Conservation (phyloP, 305 asterid species). For the Fraxinus xanthoxyloides region DNA sequence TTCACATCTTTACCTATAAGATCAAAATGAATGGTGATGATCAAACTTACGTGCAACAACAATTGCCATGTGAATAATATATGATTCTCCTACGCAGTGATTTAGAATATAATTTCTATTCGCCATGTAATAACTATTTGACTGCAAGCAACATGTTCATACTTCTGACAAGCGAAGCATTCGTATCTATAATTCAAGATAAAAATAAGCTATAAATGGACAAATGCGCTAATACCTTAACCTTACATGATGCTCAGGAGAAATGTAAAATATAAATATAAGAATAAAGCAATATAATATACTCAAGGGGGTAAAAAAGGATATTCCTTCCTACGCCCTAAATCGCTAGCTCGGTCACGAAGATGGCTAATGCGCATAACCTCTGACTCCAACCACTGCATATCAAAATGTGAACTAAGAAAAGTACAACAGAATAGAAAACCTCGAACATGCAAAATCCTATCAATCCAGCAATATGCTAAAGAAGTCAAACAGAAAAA, state of each 20-base stretch:
- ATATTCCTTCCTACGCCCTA: conserved; percentile 97
- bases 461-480: neutral
- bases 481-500: neutral
- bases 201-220: neutral
- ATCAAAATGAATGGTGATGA: neutral
- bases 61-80: neutral
- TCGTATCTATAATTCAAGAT: neutral
- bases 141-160: conserved; percentile 8
- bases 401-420: conserved; percentile 20
- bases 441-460: neutral
- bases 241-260: neutral
- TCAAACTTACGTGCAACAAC: conserved; percentile 7
- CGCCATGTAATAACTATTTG: neutral
- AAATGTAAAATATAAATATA: neutral
- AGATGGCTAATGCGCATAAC: conserved; percentile 84
- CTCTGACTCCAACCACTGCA: conserved; percentile 99
- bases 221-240: neutral
- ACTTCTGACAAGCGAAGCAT: conserved; percentile 8
- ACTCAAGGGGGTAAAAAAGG: conserved; percentile 43
- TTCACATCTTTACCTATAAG: neutral
- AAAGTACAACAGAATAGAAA: neutral
- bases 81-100: neutral
- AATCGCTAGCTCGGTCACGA: conserved; percentile 98
- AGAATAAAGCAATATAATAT: neutral
- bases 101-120: neutral